Evolutionary conservation across 257 asterid genomes (phyloP), one percentile per base, ranked within the genome.

Genomic region (Ocimum tenuiflorum): DNA sequence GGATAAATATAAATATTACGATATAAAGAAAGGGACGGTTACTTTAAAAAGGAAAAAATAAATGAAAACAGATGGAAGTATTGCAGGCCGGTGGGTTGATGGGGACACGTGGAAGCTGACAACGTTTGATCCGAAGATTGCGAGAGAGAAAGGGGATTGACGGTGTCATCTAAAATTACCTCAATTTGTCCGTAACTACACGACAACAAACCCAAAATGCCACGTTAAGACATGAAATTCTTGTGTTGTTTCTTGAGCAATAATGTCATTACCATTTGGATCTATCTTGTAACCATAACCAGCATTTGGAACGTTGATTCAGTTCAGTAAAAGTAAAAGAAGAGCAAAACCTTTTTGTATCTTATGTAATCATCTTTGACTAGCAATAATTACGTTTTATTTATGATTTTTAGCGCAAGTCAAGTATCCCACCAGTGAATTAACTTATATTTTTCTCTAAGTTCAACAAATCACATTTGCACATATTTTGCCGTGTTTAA

Each of bases 91-190:
- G 83, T 69, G 67, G 74, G 62, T 53, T 17, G 73, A 70, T 47
- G 52, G 36, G 35, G 80, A 82, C 94, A 87, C 97, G 95, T 83
- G 95, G 85, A 75, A 49, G 19, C 23, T 39, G 68, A 66, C 78
- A 65, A 65, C 54, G 69, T 64, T 9, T 35, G 75, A 73, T 83
- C 88, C 85, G 81, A 65, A 78, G 80, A 76, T 77, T 78, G 88
- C 86, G 86, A 71, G 74, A 67, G 38, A 18, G 27, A n/a, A 7
- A 11, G 17, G 24, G 36, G 3, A 14, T 63, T 54, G 70, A 71
- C 75, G 71, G 60, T 63, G 70, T 19, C 38, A 9, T 63, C 63
- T 15, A 38, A 11, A 38, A 10, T 56, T 12, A 8, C 58, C 47
- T 57, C 38, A 8, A 24, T 49, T 65, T 48, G 56, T 65, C 72